Conservation (phyloP, 805 yeast species). For the Cyberlindnera xishuangbannaensis region DNA sequence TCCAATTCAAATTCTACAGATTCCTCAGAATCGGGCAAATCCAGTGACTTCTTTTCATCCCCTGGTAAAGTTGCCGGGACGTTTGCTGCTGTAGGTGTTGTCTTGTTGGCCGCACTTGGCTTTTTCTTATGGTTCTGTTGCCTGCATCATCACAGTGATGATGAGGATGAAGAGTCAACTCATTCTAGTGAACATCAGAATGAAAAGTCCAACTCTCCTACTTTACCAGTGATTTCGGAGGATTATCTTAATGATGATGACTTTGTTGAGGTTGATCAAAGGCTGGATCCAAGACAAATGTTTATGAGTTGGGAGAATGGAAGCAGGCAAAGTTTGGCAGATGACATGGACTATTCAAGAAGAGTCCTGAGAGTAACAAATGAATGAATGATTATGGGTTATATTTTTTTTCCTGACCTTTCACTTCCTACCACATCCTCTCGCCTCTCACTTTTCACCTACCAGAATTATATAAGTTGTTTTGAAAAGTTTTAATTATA, state of each 20-base stretch:
- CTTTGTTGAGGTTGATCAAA: constrained; percentile 44
- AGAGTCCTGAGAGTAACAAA: constrained; percentile 52
- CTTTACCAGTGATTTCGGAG: too few relatives aligned
- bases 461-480: too few relatives aligned
- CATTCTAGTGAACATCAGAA: constrained; percentile 9
- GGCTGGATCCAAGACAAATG: constrained; percentile 54
- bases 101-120: constrained; percentile 40
- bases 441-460: not conserved
- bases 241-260: constrained; percentile 10
- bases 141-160: constrained; percentile 13
- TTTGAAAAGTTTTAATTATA: too few relatives aligned
- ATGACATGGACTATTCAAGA: constrained; percentile 53
- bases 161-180: constrained; percentile 12
- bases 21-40: constrained; percentile 16
- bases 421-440: not conserved
- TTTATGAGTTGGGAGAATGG: constrained; percentile 42
- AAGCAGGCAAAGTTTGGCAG: constrained; percentile 43
- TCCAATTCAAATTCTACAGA: constrained; percentile 8
- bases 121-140: constrained; percentile 40
- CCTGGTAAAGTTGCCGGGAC: constrained; percentile 79
- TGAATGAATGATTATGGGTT: constrained; percentile 5
- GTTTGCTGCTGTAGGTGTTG: constrained; percentile 68
- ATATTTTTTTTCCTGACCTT: not conserved
- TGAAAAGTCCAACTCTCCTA: constrained; percentile 9
- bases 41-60: constrained; percentile 45